Conservation (phyloP, 345 rosid genomes). For the Excoecaria agallocha region DNA sequence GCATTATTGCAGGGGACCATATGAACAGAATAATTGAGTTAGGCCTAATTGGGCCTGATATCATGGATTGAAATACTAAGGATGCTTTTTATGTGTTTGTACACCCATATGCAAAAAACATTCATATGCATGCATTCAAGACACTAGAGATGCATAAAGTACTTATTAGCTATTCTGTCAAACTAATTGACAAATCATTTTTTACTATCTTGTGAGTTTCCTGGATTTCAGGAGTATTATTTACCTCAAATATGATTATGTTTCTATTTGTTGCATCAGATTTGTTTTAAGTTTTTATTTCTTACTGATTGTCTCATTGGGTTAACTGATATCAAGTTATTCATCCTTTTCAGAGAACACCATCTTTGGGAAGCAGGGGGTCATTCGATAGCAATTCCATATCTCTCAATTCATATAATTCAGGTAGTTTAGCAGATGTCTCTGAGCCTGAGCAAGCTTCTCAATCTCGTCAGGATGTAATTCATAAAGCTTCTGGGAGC, state of each 20-base stretch:
- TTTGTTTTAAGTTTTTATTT: neutral
- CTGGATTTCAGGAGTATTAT: neutral
- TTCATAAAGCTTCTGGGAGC: constrained; percentile 31
- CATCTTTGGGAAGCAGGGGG: constrained; percentile 66
- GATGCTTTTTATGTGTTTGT: neutral
- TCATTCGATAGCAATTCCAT: constrained; percentile 61
- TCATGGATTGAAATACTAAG: neutral
- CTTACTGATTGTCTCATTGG: constrained; percentile 8
- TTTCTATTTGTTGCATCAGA: constrained; percentile 1
- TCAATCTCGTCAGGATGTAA: constrained; percentile 36
- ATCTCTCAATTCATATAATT: constrained; percentile 60
- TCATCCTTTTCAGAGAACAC: constrained; percentile 56
- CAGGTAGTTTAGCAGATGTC: constrained; percentile 47
- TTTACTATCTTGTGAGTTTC: neutral
- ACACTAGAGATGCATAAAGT: neutral
- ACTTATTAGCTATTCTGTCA: neutral
- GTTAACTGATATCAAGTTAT: constrained; percentile 24
- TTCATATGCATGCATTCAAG: neutral
- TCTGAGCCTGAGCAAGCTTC: constrained; percentile 46
- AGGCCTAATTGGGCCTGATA: neutral
- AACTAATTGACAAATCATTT: neutral
- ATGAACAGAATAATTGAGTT: neutral
- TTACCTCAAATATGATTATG: too few relatives aligned
- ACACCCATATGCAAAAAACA: neutral
- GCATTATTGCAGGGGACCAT: neutral